phyloP scores from a whole-genome alignment of 202 grass and related monocot genomes.

The Dendrocalamus latiflorus region DNA sequence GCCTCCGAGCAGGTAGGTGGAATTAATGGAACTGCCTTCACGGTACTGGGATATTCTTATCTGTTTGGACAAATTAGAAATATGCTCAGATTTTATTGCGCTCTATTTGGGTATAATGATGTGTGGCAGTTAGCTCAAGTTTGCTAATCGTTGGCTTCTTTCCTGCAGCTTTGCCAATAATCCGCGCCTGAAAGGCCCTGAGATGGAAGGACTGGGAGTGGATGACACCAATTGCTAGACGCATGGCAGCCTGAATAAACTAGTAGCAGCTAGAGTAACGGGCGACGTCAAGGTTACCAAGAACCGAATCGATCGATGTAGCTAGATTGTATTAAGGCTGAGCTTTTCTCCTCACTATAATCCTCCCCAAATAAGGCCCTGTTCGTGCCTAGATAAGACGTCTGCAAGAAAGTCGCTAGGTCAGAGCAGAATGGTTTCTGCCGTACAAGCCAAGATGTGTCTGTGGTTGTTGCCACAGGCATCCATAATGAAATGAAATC shows the following conservation, averaged over 20 bases:
- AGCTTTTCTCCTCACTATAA: too few relatives aligned
- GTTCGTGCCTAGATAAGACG: too few relatives aligned
- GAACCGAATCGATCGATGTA: neutral
- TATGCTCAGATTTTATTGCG: neutral
- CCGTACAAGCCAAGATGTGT: neutral
- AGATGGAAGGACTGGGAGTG: conserved; percentile 27
- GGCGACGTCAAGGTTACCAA: neutral
- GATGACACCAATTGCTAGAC: conserved; percentile 54
- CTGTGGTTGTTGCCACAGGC: neutral
- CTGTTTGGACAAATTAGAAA: neutral
- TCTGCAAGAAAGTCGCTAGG: neutral
- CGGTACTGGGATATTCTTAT: too few relatives aligned
- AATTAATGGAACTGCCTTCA: neutral
- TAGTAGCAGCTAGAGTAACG: neutral
- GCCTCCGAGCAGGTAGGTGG: conserved; percentile 40
- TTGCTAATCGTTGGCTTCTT: neutral
- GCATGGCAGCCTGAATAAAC: neutral
- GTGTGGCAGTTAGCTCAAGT: neutral
- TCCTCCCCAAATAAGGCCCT: too few relatives aligned
- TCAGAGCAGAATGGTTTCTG: neutral
- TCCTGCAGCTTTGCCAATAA: conserved; percentile 66
- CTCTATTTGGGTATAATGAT: too few relatives aligned
- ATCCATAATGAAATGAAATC: neutral
- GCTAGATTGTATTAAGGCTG: neutral
- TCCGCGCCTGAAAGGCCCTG: conserved; percentile 49